Conservation (phyloP, 202 grass and related monocot species). For the Cymbopogon flexuosus region DNA sequence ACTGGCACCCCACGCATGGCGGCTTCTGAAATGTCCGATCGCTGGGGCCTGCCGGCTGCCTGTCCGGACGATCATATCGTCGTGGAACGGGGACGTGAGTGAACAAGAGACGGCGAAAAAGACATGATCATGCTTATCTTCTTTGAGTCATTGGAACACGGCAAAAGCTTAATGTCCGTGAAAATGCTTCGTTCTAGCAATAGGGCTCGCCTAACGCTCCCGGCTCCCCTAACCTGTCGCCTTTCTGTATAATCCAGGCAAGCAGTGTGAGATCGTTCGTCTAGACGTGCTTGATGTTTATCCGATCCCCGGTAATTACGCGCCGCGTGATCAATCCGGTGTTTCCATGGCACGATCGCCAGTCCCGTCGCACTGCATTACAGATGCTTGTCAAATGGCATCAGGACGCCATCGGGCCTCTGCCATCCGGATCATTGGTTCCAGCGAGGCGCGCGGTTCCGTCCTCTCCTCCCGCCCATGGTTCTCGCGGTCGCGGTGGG, state of each 20-base stretch:
- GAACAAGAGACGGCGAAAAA: not conserved
- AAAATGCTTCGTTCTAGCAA: not conserved
- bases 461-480: not conserved
- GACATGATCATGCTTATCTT: not conserved
- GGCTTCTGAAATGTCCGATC: slow-evolving; percentile 1
- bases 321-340: not conserved
- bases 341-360: not conserved
- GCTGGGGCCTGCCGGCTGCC: not conserved
- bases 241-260: not conserved
- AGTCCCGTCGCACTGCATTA: not conserved
- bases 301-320: not conserved
- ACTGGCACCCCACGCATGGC: slow-evolving; percentile 16
- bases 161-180: not conserved
- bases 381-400: not conserved
- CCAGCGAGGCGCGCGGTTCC: not conserved
- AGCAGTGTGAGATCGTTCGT: not conserved
- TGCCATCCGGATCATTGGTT: not conserved
- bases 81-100: not conserved
- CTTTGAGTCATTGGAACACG: not conserved
- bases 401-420: not conserved
- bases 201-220: not conserved
- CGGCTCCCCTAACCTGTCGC: not conserved
- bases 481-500: not conserved
- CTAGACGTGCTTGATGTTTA: slow-evolving; percentile 18
- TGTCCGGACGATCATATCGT: not conserved